Conservation (phyloP, 371 early-diverging fungal genomes). For the Syncephalastrum racemosum region DNA sequence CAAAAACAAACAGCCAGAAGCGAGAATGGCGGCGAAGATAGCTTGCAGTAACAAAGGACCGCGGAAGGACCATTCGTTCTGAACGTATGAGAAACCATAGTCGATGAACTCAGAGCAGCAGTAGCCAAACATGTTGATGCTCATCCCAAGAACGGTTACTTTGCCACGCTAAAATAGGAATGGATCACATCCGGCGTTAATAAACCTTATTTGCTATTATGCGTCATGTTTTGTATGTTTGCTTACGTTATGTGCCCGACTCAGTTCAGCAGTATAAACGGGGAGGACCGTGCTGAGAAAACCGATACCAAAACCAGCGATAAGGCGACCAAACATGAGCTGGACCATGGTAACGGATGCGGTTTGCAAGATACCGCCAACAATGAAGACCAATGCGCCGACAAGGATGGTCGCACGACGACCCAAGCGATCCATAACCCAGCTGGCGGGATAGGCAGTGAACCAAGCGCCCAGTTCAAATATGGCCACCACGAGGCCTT, state of each 20-base stretch:
- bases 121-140: conserved; percentile 42
- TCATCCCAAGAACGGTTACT: conserved; percentile 42
- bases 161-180: conserved; percentile 25
- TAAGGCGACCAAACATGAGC: conserved; percentile 41
- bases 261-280: conserved; percentile 51
- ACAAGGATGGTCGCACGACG: conserved; percentile 45
- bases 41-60: conserved; percentile 46
- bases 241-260: conserved; percentile 42
- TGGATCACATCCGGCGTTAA: neutral
- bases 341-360: conserved; percentile 26
- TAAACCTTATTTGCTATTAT: neutral
- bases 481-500: conserved; percentile 40
- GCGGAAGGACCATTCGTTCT: conserved; percentile 38
- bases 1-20: conserved; percentile 37
- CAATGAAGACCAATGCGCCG: conserved; percentile 48
- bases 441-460: conserved; percentile 36
- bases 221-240: neutral
- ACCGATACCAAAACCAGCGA: conserved; percentile 54
- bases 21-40: conserved; percentile 47
- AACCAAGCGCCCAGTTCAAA: conserved; percentile 46
- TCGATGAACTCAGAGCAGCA: conserved; percentile 41
- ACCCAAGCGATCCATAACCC: conserved; percentile 43
- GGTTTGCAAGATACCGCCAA: conserved; percentile 45
- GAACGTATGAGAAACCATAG: conserved; percentile 33
- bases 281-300: conserved; percentile 47